Percentiles rank a stretch among this genome's conserved stretches.
These are phyloP conservation scores for Oropetium thomaeum DNA, from an alignment of 176 grass and related monocot genomes.

Conservation along the genomic window DNA sequence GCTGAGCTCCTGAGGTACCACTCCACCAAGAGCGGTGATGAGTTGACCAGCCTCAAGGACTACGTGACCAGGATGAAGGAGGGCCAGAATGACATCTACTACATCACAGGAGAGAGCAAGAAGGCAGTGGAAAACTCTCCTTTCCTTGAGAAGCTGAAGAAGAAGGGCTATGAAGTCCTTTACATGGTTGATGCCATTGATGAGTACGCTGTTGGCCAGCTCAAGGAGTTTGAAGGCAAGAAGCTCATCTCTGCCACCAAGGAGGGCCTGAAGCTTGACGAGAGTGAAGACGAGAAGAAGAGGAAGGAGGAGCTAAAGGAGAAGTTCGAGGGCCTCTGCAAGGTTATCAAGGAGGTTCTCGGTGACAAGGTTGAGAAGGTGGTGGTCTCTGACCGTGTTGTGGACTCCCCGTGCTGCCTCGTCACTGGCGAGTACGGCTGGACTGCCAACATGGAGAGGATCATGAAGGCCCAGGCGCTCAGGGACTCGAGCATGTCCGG, in stretches of 20 bases:
- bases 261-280: slow-evolving; percentile 94
- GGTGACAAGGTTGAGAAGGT: slow-evolving; percentile 97
- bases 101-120: slow-evolving; percentile 99
- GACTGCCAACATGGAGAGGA: slow-evolving; percentile 98
- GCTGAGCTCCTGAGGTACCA: slow-evolving; percentile 90
- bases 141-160: slow-evolving; percentile 93
- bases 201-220: slow-evolving; percentile 86
- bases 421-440: slow-evolving; percentile 95
- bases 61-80: slow-evolving; percentile 99
- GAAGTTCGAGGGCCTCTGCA: slow-evolving; percentile 93
- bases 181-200: slow-evolving; percentile 94
- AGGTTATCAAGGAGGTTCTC: slow-evolving; percentile 91
- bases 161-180: slow-evolving; percentile 83
- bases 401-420: slow-evolving; percentile 90
- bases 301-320: slow-evolving; percentile 76
- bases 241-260: slow-evolving; percentile 96
- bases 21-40: slow-evolving; percentile 96
- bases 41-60: slow-evolving; percentile 98
- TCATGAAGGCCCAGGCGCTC: slow-evolving; percentile 96
- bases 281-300: slow-evolving; percentile 91
- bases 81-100: slow-evolving; percentile 93
- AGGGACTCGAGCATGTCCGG: slow-evolving; percentile 89
- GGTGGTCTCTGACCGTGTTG: slow-evolving; percentile 78
- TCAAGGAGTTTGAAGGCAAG: slow-evolving; percentile 98
- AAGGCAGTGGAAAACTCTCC: slow-evolving; percentile 99